Evolutionary conservation across 352 stramenopile genomes (phyloP), one percentile per base, ranked within the genome.

Genomic region (Phytophthora vignae): DNA sequence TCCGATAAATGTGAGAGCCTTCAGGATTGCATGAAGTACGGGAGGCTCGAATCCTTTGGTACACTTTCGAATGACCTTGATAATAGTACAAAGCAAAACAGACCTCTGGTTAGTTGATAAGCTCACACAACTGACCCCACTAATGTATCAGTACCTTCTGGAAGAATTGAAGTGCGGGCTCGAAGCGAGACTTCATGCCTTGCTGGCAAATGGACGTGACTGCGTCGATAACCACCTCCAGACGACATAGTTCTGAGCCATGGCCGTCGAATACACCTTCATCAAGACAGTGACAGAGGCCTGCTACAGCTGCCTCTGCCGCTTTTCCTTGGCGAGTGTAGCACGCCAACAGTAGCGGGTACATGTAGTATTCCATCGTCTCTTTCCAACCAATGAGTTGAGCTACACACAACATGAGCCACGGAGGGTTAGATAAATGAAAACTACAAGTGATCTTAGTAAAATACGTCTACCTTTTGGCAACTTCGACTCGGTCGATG

Each of bases 201-300:
- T 96, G 88, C n/a, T 95, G 83, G 38, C 87, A 95, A n/a, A 85
- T 57, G 14, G 88, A 91, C 15, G 80, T 81, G 36, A 95, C 74
- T 1, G 85, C 84, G 25, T 94, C 79, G 15, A 92, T 77, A 1
- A 87, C 69, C 1, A 84, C 64, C n/a, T 90, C 83, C 4, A 96
- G 68, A 44, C 74, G 70, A 14, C 77, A 88, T 21, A 83, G 73
- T 1, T 81, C 64, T 9, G 76, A 81, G 11, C 72, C 50, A 5
- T 64, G 57, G 11, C 76, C 66, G 25, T 90, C 77, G 19, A 95
- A 92, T 5, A 94, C 12, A 0, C 82, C 84, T 19, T 76, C 67
- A 15, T 94, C 85, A 5, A 96, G 58, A 40, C 85, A 93, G 21
- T 89, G 69, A n/a, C 78, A 76, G 0, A 96, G 59, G 8, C 69